phyloP scores from a whole-genome alignment of 495 filamentous ascomycete species.

The Chaetomium tenue region DNA sequence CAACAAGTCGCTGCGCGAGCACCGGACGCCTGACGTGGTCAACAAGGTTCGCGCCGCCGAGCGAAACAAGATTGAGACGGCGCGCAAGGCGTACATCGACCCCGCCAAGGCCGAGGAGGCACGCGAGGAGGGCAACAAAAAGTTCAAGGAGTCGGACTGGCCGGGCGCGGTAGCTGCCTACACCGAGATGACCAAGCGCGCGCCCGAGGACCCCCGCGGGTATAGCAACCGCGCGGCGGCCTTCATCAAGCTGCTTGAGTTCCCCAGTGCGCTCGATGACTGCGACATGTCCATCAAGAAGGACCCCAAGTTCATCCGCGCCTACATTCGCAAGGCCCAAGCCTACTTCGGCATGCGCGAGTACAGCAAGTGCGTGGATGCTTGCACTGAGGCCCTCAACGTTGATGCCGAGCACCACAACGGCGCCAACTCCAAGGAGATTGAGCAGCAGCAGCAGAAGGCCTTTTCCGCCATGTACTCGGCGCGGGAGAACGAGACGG shows the following conservation, averaged over 20 bases:
- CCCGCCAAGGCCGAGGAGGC: constrained; percentile 92
- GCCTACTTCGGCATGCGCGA: constrained; percentile 95
- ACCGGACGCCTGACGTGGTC: constrained; percentile 91
- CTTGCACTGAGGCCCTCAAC: constrained; percentile 73
- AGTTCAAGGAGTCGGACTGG: constrained; percentile 97
- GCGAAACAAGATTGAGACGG: constrained; percentile 75
- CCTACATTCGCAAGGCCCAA: constrained; percentile 92
- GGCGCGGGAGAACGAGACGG: constrained; percentile 87
- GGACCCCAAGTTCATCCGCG: constrained; percentile 90
- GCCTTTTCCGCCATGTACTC: constrained; percentile 87
- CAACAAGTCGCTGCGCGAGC: constrained; percentile 90
- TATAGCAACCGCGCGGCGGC: constrained; percentile 97
- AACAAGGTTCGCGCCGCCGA: constrained; percentile 92
- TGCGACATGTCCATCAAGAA: constrained; percentile 88
- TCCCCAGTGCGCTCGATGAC: constrained; percentile 89
- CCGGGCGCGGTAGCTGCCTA: constrained; percentile 94
- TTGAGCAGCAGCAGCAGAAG: constrained; percentile 92
- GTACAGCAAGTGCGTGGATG: constrained; percentile 89
- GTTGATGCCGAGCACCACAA: constrained; percentile 65
- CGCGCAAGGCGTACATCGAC: constrained; percentile 81
- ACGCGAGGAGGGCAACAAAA: constrained; percentile 87
- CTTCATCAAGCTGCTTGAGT: constrained; percentile 92
- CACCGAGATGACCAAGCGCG: constrained; percentile 94
- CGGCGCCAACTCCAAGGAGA: constrained; percentile 78
- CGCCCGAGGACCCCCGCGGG: constrained; percentile 87